Evolutionary conservation across 495 filamentous ascomycete species (phyloP), one percentile per base, ranked within the genome.

Genomic region (Aeminium ludgeri): DNA sequence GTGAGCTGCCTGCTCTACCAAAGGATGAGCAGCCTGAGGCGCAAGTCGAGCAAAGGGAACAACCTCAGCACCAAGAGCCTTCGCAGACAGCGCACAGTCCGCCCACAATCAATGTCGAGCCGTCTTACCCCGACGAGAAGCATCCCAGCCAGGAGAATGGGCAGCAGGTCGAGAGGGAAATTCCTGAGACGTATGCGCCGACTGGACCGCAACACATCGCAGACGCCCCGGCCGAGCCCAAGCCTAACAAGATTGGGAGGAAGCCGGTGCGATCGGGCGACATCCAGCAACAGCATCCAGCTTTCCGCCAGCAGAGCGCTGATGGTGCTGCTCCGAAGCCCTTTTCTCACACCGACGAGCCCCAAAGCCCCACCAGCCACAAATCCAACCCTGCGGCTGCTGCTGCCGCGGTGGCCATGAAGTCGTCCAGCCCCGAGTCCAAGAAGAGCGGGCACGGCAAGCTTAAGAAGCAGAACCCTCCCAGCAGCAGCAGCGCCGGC

Each of bases 391-490:
- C 45, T 13, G 51, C 51, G 7, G 41, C 41, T 4, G 30, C 50
- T 18, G 51, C 51, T 0, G 51, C 51, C 6, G 38, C 63, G 59
- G 43, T 59, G 60, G 23, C 60, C 44, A 36, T 56, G 49, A 10
- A 54, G 58, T 37, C 54, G 17, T 66, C 67, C 10, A 66, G 65
- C 19, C 60, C 65, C 6, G 50, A 56, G 63, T 52, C 65, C 57
- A 4, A 55, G 54, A 45, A 69, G 65, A 53, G 64, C 59, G 46
- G 18, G 8, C 30, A 43, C 2, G 70, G 66, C 47, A 76, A 73
- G 57, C 63, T 76, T 45, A 67, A 72, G 46, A 66, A 70, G 56
- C 65, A 65, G 47, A 46, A 54, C 12, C 23, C 23, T 4, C 23
- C 23, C 8, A 57, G 49, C 8, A 54, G 56, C 30, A 65, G 70